A percentile compares a stretch with the other conserved stretches of the same genome.
Conservation (phyloP, 1,284 basidiomycete species). For the Ceratobasidium papillatum region DNA sequence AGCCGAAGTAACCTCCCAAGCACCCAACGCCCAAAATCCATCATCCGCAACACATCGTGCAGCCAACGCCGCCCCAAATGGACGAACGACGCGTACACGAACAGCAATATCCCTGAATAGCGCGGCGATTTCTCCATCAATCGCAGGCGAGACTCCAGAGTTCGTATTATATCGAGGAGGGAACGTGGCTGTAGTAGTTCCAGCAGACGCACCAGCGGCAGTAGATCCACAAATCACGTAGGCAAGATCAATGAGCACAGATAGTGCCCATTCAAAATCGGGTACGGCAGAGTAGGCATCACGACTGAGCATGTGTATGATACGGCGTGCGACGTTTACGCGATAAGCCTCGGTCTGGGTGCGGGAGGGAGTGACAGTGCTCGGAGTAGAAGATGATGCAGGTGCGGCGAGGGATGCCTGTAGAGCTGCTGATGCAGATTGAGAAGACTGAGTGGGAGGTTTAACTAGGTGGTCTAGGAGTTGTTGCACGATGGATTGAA, state of each 20-base stretch:
- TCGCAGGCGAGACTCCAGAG: constrained; percentile 51
- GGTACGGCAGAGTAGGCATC: constrained; percentile 87
- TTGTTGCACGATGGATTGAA: constrained; percentile 89
- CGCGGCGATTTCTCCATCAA: constrained; percentile 78
- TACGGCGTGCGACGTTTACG: constrained; percentile 78
- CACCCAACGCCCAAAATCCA: constrained; percentile 61
- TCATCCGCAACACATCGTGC: constrained; percentile 70
- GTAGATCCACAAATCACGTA: constrained; percentile 63
- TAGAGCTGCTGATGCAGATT: constrained; percentile 55
- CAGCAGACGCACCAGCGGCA: background rate
- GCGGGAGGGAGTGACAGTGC: constrained; percentile 58
- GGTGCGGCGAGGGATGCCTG: constrained; percentile 55
- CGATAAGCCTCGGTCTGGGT: constrained; percentile 81
- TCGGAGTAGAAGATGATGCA: constrained; percentile 51
- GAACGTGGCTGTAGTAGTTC: background rate
- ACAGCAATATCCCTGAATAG: constrained; percentile 89
- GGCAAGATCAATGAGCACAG: constrained; percentile 88
- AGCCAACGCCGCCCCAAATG: constrained; percentile 83
- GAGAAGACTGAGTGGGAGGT: constrained; percentile 55
- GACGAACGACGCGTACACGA: constrained; percentile 78
- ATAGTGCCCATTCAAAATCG: constrained; percentile 98
- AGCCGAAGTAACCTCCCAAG: constrained; percentile 83
- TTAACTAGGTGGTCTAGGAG: constrained; percentile 84
- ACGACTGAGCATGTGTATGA: constrained; percentile 83
- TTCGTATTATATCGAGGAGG: background rate